phyloP scores from a whole-genome alignment of 2,329 filamentous ascomycete species.

The Madurella mycetomatis region DNA sequence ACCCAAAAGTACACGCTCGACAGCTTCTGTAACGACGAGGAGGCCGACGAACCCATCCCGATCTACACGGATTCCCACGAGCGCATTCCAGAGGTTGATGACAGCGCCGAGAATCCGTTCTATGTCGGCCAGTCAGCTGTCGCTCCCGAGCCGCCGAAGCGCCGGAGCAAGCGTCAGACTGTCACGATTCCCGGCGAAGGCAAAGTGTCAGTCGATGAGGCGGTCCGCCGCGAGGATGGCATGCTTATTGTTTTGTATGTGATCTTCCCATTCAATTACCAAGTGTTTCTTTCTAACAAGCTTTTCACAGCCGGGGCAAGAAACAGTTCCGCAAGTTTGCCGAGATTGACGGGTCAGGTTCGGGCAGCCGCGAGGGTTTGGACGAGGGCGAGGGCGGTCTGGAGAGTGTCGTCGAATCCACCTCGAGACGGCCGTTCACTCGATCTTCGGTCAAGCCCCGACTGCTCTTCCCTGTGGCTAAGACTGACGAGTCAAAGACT shows the following conservation, averaged over 20 bases:
- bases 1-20: slow-evolving; percentile 56
- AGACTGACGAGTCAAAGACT: slow-evolving; percentile 37
- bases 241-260: slow-evolving; percentile 75
- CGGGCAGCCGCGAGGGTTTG: slow-evolving; percentile 33
- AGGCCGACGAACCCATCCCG: slow-evolving; percentile 56
- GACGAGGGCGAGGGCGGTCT: slow-evolving; percentile 31
- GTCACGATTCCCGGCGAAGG: slow-evolving; percentile 55
- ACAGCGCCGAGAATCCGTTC: slow-evolving; percentile 69
- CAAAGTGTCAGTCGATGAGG: slow-evolving; percentile 57
- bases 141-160: slow-evolving; percentile 41
- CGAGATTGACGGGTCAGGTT: slow-evolving; percentile 31
- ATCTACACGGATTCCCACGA: slow-evolving; percentile 81
- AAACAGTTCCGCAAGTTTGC: slow-evolving; percentile 69
- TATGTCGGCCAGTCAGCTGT: slow-evolving; percentile 43
- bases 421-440: slow-evolving; percentile 47
- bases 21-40: slow-evolving; percentile 53
- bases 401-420: slow-evolving; percentile 32
- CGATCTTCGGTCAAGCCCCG: slow-evolving; percentile 68
- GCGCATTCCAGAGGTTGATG: slow-evolving; percentile 63
- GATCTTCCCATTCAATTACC: not conserved
- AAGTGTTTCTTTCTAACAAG: slow-evolving; percentile 4
- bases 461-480: slow-evolving; percentile 60
- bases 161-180: slow-evolving; percentile 52
- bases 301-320: slow-evolving; percentile 64
- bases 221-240: slow-evolving; percentile 63